phyloP scores from a whole-genome alignment of 1,139 yeast genomes.

The Pichia sp. region DNA sequence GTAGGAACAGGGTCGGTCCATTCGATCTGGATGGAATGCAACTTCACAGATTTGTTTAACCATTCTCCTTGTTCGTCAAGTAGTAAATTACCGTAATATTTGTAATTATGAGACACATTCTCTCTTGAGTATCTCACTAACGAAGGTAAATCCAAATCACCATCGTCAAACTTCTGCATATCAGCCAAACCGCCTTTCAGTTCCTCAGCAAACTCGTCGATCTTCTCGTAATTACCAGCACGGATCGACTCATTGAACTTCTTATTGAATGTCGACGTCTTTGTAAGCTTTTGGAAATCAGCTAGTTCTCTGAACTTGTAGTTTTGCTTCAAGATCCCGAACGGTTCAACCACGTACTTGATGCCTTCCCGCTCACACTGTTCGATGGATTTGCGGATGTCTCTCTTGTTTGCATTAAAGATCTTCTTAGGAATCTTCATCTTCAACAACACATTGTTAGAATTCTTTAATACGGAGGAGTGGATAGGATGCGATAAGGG shows the following conservation, averaged over 20 bases:
- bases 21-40: constrained; percentile 46
- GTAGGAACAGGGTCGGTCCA: constrained; percentile 50
- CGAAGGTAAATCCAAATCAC: constrained; percentile 72
- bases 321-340: constrained; percentile 67
- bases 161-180: constrained; percentile 33
- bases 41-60: constrained; percentile 39
- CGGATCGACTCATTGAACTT: constrained; percentile 42
- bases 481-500: constrained; percentile 81
- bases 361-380: constrained; percentile 28
- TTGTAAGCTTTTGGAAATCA: constrained; percentile 78
- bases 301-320: constrained; percentile 83
- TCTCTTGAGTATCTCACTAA: constrained; percentile 83
- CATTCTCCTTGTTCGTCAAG: constrained; percentile 59
- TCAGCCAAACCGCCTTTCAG: constrained; percentile 38
- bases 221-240: constrained; percentile 38
- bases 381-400: constrained; percentile 52
- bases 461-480: constrained; percentile 41
- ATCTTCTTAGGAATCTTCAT: constrained; percentile 66
- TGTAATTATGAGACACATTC: constrained; percentile 73
- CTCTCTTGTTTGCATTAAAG: constrained; percentile 45
- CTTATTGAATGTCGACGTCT: constrained; percentile 49
- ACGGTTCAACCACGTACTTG: constrained; percentile 51
- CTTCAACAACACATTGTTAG: constrained; percentile 68
- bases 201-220: constrained; percentile 43
- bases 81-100: constrained; percentile 38